These are phyloP conservation scores for Skeletonema potamos DNA, from an alignment of 108 stramenopile genomes.

Conservation along the genomic window DNA sequence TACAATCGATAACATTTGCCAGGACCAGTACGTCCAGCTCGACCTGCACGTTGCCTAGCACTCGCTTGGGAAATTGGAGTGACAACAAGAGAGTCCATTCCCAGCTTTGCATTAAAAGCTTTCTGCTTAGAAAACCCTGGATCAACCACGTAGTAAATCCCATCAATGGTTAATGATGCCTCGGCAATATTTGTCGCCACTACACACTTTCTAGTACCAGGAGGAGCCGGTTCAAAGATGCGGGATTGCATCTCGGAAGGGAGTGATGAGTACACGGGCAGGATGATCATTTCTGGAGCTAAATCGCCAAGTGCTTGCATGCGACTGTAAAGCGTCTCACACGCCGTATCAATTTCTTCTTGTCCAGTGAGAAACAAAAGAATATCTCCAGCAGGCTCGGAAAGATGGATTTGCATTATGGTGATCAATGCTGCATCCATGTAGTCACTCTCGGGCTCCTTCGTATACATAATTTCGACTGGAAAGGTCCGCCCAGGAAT, in stretches of 20 bases:
- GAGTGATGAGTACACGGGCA: constrained; percentile 96
- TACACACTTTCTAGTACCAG: constrained; percentile 92
- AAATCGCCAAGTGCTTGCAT: constrained; percentile 96
- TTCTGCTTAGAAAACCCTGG: constrained; percentile 98
- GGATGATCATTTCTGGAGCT: constrained; percentile 96
- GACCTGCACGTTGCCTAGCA: constrained; percentile 90
- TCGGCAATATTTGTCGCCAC: constrained; percentile 99
- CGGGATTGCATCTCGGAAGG: constrained; percentile 99
- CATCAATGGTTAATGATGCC: constrained; percentile 98
- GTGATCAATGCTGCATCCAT: constrained; percentile 95
- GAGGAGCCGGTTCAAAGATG: constrained; percentile 98
- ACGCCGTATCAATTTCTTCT: constrained; percentile 99
- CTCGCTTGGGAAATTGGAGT: constrained; percentile 97
- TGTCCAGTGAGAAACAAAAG: constrained; percentile 96
- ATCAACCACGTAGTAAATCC: constrained; percentile 99
- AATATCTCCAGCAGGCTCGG: constrained; percentile 97
- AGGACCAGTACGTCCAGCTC: constrained; percentile 97
- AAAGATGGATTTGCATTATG: constrained; percentile 98
- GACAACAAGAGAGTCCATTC: constrained; percentile 98
- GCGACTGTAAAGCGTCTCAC: constrained; percentile 93
- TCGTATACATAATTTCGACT: constrained; percentile 96
- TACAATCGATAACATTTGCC: constrained; percentile 98
- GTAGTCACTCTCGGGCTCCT: constrained; percentile 97
- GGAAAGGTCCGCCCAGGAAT: constrained; percentile 98
- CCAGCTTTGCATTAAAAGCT: constrained; percentile 96